Evolutionary conservation across 2,329 filamentous ascomycete genomes (phyloP).

Genomic region (Didymella glomerata): DNA sequence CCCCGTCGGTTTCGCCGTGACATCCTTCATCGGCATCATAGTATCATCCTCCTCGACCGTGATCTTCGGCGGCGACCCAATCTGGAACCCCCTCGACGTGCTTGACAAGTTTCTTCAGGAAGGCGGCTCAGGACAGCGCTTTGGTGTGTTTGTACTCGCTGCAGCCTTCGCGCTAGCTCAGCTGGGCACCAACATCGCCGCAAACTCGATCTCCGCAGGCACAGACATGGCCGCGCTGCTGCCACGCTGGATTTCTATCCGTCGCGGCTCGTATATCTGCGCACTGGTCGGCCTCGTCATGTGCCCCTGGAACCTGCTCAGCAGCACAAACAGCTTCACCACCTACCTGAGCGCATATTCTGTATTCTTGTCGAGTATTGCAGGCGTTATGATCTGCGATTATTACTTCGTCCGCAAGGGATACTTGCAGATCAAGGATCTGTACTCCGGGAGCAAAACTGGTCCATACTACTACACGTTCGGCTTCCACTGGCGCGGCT

Average conservation of each 20-base stretch:
- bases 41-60: slow-evolving; percentile 58
- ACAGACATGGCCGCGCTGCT: slow-evolving; percentile 83
- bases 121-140: slow-evolving; percentile 52
- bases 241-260: slow-evolving; percentile 82
- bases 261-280: slow-evolving; percentile 86
- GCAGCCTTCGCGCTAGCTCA: slow-evolving; percentile 70
- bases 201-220: slow-evolving; percentile 83
- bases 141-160: slow-evolving; percentile 65
- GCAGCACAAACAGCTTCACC: slow-evolving; percentile 80
- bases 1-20: slow-evolving; percentile 65
- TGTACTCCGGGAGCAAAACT: slow-evolving; percentile 75
- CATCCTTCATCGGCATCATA: slow-evolving; percentile 76
- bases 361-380: slow-evolving; percentile 92
- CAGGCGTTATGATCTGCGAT: slow-evolving; percentile 87
- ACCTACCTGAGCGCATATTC: slow-evolving; percentile 92
- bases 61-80: slow-evolving; percentile 53
- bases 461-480: slow-evolving; percentile 77
- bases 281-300: slow-evolving; percentile 81
- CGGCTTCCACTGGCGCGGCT: slow-evolving; percentile 85
- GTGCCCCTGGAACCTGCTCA: slow-evolving; percentile 85
- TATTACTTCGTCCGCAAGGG: slow-evolving; percentile 88
- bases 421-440: slow-evolving; percentile 77
- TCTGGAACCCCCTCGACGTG: slow-evolving; percentile 55
- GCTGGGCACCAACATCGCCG: slow-evolving; percentile 85
- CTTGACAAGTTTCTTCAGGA: slow-evolving; percentile 55